Base-by-base conservation (phyloP, 352 stramenopile genomes). In the Halophytophthora batemanensis region DNA sequence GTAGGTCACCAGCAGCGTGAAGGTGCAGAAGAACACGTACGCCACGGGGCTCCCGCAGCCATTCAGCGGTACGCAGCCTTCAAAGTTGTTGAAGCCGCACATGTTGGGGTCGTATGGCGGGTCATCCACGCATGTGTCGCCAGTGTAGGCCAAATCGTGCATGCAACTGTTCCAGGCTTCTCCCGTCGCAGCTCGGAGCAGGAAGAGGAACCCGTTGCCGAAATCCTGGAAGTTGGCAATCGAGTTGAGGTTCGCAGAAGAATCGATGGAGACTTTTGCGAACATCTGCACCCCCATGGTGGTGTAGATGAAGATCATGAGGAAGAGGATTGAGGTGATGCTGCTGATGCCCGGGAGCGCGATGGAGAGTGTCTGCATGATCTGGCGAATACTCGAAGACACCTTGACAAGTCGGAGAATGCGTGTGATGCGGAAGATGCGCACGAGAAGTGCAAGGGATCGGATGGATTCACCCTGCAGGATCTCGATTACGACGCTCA, bases 281-380 rank as follows among this genome's bases (percentile, higher is more conserved):
- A 97, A 98, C 33, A 97, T 67, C 64, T 98, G 86, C 10, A 98
- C 79, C 1, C 89, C 89, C 74, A 96, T 85, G 1, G 93, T 90
- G 25, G 91, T 72, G 54, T 95, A 97, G 52, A 97, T 97, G 64
- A 97, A 98, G 18, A 96, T 70, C 56, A 98, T 73, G 8, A 98
- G 65, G 12, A 97, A 79, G 5, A 98, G 46, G 17, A 98, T 84
- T 2, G 74, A 87, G 15, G 77, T 84, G 50, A 98, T 86, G 68
- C 98, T 97, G 43, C 70, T 86, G 18, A 96, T 77, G 1, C 77
- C 83, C 7, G 90, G 91, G 1, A 98, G 66, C 23, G 84, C 71
- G 6, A 90, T 81, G 40, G 97, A 80, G 11, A 98, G 75, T n/a
- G 91, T 97, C n/a, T 87, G 74, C 47, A 98, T 67, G 39, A 96